These are phyloP conservation scores for Picea sitchensis DNA, from an alignment of 75 land plant species.

Conservation along the genomic window DNA sequence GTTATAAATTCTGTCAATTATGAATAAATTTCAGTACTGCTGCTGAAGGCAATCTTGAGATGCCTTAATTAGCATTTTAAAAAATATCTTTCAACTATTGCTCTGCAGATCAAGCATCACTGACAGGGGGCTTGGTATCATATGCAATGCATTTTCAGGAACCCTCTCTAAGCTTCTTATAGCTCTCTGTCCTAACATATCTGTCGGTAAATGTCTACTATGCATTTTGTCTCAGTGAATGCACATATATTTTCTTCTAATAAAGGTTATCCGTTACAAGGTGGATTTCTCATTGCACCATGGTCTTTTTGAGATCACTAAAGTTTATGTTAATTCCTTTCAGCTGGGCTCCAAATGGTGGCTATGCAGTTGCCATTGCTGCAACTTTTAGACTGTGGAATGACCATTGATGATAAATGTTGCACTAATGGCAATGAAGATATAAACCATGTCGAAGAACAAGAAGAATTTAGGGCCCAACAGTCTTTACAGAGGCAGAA, in stretches of 20 bases:
- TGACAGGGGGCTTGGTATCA: constrained; percentile 72
- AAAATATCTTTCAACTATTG: background rate
- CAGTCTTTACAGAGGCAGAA: background rate
- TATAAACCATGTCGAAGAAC: background rate
- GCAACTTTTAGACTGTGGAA: constrained; percentile 72
- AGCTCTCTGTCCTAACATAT: constrained; percentile 62
- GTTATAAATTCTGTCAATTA: too few relatives aligned
- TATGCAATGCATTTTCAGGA: constrained; percentile 56
- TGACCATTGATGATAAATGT: constrained; percentile 42
- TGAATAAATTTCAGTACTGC: background rate
- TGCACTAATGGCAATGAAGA: constrained; percentile 8
- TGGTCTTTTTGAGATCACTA: background rate
- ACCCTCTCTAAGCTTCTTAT: constrained; percentile 53
- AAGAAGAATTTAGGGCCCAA: constrained; percentile 1
- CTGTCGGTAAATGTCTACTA: constrained; percentile 40
- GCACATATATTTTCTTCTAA: too few relatives aligned
- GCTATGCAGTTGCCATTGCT: constrained; percentile 59
- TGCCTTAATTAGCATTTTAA: background rate
- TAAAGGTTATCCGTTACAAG: too few relatives aligned
- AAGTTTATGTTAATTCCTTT: constrained; percentile 10
- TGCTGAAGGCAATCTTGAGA: background rate
- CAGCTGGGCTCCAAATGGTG: constrained; percentile 76
- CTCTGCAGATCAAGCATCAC: constrained; percentile 59
- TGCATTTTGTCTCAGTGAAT: background rate
- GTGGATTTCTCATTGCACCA: background rate